Evolutionary conservation across 2,329 filamentous ascomycete genomes (phyloP), one percentile per base, ranked within the genome.

Genomic region (Trichoderma sp.): DNA sequence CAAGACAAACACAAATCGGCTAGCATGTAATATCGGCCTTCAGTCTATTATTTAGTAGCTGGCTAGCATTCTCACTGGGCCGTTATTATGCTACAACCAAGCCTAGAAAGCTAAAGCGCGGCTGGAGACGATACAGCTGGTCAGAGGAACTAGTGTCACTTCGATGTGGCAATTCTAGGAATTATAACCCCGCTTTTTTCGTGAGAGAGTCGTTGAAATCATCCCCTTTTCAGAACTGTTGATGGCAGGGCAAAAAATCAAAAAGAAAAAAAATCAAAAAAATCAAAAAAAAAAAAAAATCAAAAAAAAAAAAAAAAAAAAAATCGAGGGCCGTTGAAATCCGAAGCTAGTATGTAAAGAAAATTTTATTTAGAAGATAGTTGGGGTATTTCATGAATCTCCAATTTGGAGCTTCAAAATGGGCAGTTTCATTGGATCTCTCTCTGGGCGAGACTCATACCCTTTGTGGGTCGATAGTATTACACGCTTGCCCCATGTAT

Each of bases 71-170:
- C n/a, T 48, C 42, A 22, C 9, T 10, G 9, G 2, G 19, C 10
- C 19, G 0, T 45, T 2, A n/a, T n/a, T 2, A n/a, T n/a, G n/a
- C n/a, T 48, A n/a, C 12, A 22, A 10, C 12, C n/a, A 1, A 5
- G 42, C 42, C 42, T 0, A 7, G 42, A 12, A 48, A 19, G 10
- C n/a, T 22, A 5, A 45, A 7, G 22, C 19, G 4, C n/a, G n/a
- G n/a, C 2, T 5, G n/a, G 42, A 2, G 2, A 22, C 22, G 22
- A 22, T 6, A 48, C 29, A 7, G 42, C n/a, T 48, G 19, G 22
- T 19, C 1, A 22, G 19, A 48, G 42, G 42, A 22, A 19, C 12
- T 10, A 45, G n/a, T n/a, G 19, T 22, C 42, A 22, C n/a, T 9
- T 48, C 42, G 42, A 19, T 48, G 19, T 48, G 19, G 19, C 9